Base-by-base conservation (phyloP, 2,329 filamentous ascomycete genomes). In the Trichoderma asperellum region DNA sequence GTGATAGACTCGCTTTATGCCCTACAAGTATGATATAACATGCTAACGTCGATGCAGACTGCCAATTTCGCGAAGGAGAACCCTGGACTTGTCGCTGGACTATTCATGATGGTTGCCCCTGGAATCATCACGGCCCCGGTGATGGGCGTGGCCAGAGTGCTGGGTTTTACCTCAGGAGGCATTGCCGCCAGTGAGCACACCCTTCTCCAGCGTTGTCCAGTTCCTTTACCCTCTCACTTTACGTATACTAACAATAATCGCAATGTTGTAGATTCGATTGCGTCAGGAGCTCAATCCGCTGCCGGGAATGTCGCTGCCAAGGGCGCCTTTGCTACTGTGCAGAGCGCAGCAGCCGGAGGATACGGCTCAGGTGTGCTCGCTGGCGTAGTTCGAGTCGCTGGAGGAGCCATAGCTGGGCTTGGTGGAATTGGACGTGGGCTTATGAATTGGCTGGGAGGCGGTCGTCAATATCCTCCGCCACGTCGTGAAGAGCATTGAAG, bases 301-400 rank as follows among this genome's bases (percentile, higher is more conserved):
- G 75, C 78, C 0, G 79, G 78, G 0, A 78, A 72, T 24, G 75
- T 79, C 5, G 72, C 24, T 0, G 73, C 73, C 1, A 61, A 68
- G 0, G 71, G 75, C 6, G 0, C 71, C 0, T 80, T 81, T 47
- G 75, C 79, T 1, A 73, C 64, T 1, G 72, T 80, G 0, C 76
- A 79, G 72, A 80, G 77, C 56, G 79, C 77, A 0, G 79, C 66
- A 0, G 70, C 72, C 1, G 77, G 74, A 0, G 79, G 79, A 0
- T 75, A 72, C 11, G 76, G 76, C 2, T 53, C 73, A 4, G 71
- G 71, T 0, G 69, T 62, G 2, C 70, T 78, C 0, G 55, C 74
- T 0, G 71, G 71, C 1, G 71, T 61, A 0, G 63, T 75, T 10
- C 74, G 74, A 40, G 62, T 53, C 14, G 68, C 18, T 10, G 73